Conservation (phyloP, 1,284 basidiomycete species). For the Vanrija pseudolonga region DNA sequence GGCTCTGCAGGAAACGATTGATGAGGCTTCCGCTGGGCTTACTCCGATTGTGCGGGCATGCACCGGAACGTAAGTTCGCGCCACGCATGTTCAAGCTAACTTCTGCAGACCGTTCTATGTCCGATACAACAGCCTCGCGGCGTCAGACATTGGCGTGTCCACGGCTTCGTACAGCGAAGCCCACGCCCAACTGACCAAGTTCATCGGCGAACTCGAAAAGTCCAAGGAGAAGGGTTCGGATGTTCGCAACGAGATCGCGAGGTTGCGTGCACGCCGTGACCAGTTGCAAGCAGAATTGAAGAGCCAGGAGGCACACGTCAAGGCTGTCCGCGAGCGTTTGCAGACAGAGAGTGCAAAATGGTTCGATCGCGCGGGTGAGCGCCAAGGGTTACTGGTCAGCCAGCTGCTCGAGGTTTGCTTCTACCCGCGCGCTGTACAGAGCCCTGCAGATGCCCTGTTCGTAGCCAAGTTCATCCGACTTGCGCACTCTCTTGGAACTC, state of each 20-base stretch:
- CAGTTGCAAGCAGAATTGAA: slow-evolving; percentile 36
- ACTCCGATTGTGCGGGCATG: too few relatives aligned
- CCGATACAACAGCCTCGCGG: slow-evolving; percentile 91
- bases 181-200: slow-evolving; percentile 41
- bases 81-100: not conserved
- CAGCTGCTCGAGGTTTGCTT: slow-evolving; percentile 73
- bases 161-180: slow-evolving; percentile 49
- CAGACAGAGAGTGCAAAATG: slow-evolving; percentile 84
- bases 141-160: slow-evolving; percentile 76
- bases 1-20: slow-evolving; percentile 29
- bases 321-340: slow-evolving; percentile 59
- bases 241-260: slow-evolving; percentile 20
- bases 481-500: slow-evolving; percentile 78
- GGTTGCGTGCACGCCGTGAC: slow-evolving; percentile 27
- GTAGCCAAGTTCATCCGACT: slow-evolving; percentile 86
- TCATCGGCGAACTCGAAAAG: slow-evolving; percentile 40
- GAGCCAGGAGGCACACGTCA: slow-evolving; percentile 47
- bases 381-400: slow-evolving; percentile 14
- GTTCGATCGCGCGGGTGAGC: slow-evolving; percentile 61
- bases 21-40: slow-evolving; percentile 18
- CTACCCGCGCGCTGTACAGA: slow-evolving; percentile 83
- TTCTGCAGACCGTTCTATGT: slow-evolving; percentile 65
- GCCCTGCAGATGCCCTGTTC: slow-evolving; percentile 93
- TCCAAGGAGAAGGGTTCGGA: slow-evolving; percentile 18
- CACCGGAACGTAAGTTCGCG: slow-evolving; percentile 2